Base-by-base conservation (phyloP, 192 early-diverging fungal genomes). In the Diversispora epigaea region DNA sequence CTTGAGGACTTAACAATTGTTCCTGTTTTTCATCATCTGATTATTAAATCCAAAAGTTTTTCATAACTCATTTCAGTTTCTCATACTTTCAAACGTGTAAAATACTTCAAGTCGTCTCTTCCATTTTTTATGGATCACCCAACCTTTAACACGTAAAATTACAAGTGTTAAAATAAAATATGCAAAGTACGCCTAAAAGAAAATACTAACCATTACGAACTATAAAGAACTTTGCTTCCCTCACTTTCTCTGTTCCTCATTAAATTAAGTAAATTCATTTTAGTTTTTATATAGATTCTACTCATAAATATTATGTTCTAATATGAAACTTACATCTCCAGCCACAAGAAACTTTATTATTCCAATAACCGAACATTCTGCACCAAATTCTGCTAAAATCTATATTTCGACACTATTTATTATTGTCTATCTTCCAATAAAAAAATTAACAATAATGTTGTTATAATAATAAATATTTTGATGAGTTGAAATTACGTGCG, bases 331-430 rank as follows among this genome's bases (percentile, higher is more conserved):
- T 86, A 92, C 91, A 77, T 94, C 92, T 6, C 88, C 88, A 12
- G 95, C 93, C 50, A 99, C 89, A 11, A 99, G 84, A 77, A 8
- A 93, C 89, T 19, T 79, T 75, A 6, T 75, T 72, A 19, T 79
- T 83, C 15, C 96, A 58, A 8, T 93, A 0, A 77, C 76, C 3
- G 82, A 87, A 77, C 94, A 95, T 40, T 77, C 77, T 0, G 95
- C 97, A 4, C 97, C 97, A 86, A 96, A 98, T 17, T 81, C 81
- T 45, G 96, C 96, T 69, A 89, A 84, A 40, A 82, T 86, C 94
- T 95, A 96, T 47, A 94, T 82, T 40, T 96, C 94, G 21, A 89
- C 87, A 19, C 86, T 84, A 12, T 4, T 15, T 44, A n/a, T 44
- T 44, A 44, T 44, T 14, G 8, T 66, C 11, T 10, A 52, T 15